A percentile compares a stretch with the other conserved stretches of the same genome.
These are phyloP conservation scores for Penicillium longicatenatum DNA, from an alignment of 495 filamentous ascomycete genomes.

Conservation along the genomic window DNA sequence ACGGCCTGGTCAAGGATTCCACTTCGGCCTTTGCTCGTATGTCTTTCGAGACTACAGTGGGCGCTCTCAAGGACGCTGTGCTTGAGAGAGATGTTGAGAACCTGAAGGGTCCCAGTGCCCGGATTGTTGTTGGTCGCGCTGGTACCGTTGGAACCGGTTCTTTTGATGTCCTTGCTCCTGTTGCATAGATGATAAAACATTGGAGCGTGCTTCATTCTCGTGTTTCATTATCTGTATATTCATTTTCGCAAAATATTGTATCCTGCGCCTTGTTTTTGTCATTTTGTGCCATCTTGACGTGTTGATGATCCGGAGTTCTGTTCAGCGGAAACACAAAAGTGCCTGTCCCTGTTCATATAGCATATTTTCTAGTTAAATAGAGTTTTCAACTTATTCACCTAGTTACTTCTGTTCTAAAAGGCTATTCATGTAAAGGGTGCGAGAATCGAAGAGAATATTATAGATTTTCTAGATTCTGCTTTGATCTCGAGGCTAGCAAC, in stretches of 20 bases:
- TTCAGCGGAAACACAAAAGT: slow-evolving; percentile 46
- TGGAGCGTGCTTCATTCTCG: slow-evolving; percentile 17
- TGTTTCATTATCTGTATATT: slow-evolving; percentile 4
- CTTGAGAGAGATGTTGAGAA: slow-evolving; percentile 88
- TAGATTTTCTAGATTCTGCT: neutral
- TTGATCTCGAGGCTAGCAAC: neutral
- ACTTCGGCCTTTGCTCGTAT: slow-evolving; percentile 94
- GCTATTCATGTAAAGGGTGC: neutral
- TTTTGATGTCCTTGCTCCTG: slow-evolving; percentile 83
- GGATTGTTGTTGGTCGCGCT: slow-evolving; percentile 84
- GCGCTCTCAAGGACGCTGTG: slow-evolving; percentile 89
- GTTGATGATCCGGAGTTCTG: slow-evolving; percentile 49
- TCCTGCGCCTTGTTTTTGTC: slow-evolving; percentile 17
- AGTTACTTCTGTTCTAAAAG: neutral
- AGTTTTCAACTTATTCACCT: slow-evolving; percentile 14
- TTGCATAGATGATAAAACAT: slow-evolving; percentile 40
- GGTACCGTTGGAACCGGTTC: slow-evolving; percentile 84
- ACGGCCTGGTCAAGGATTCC: slow-evolving; percentile 73
- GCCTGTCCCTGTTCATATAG: slow-evolving; percentile 37
- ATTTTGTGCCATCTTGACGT: slow-evolving; percentile 32
- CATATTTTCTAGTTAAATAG: slow-evolving; percentile 35
- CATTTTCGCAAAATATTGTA: slow-evolving; percentile 16
- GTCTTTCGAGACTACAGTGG: slow-evolving; percentile 97
- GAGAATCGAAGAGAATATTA: neutral
- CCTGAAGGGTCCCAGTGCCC: slow-evolving; percentile 78